Base-by-base conservation (phyloP, 257 asterid species). In the Solanum ahanhuiri region DNA sequence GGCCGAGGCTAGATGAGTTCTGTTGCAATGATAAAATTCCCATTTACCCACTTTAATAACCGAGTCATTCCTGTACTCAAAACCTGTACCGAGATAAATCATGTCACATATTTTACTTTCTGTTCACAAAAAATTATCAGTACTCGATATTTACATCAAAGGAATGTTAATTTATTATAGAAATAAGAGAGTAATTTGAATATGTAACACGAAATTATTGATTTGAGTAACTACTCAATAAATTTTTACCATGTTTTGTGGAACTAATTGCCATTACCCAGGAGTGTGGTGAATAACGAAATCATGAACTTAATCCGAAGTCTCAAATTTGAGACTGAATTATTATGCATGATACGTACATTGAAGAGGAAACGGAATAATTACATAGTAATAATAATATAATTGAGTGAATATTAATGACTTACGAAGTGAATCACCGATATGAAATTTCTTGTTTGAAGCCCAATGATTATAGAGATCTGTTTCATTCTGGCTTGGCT, bases 1-100 rank as follows among this genome's bases (percentile, higher is more conserved):
- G 22, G 86, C 91, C 1, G 88, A 84, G 37, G 87, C 39, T 2
- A 95, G 94, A 18, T 86, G 87, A 90, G 90, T 93, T 2, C 91
- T 86, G 86, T 95, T 91, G 94, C 98, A 95, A 86, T 95, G 98
- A 75, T 91, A 95, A 87, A 91, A 95, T 39, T 95, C 98, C 91
- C 92, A 94, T 88, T 93, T 95, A 67, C 90, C 93, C 73, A 95
- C 98, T 84, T 89, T 90, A 33, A 89, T 57, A 15, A 95, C 94
- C 4, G 98, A 86, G 86, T 95, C 96, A 43, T 94, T 95, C 83
- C 90, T 91, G 90, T 95, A 95, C 88, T 86, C 93, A 12, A 95
- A 95, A 86, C 95, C 98, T 95, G 79, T 39, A 14, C 8, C 64
- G 7, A 60, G 58, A 30, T 17, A 28, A 33, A 20, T 15, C 11